A percentile compares a stretch with the other conserved stretches of the same genome.
These are phyloP conservation scores for Yamadazyma conglobata DNA, from an alignment of 1,139 yeast species.

Conservation along the genomic window DNA sequence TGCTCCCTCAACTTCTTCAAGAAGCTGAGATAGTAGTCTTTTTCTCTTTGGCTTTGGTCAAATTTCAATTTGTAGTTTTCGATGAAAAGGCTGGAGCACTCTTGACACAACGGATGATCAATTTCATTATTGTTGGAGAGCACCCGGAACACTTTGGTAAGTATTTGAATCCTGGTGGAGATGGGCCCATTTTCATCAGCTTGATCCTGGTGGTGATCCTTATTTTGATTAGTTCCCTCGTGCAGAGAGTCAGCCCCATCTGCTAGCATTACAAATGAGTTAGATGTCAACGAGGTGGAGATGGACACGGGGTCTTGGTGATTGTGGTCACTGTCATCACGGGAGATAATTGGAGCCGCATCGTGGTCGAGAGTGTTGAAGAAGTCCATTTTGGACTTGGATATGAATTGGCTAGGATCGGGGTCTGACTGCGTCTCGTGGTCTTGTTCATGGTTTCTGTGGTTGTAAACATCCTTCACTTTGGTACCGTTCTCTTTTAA, in stretches of 20 bases:
- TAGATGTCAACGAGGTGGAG: slow-evolving; percentile 19
- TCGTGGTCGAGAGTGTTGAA: slow-evolving; percentile 19
- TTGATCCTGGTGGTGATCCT: slow-evolving; percentile 1
- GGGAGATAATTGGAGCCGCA: slow-evolving; percentile 18
- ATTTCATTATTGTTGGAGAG: slow-evolving; percentile 61
- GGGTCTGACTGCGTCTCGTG: slow-evolving; percentile 14
- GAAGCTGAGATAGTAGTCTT: slow-evolving; percentile 74
- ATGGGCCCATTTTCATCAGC: slow-evolving; percentile 15
- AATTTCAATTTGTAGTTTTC: slow-evolving; percentile 68
- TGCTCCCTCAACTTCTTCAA: slow-evolving; percentile 64
- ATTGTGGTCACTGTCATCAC: slow-evolving; percentile 12
- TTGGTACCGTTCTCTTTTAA: slow-evolving; percentile 20
- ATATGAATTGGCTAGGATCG: slow-evolving; percentile 30
- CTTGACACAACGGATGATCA: slow-evolving; percentile 86
- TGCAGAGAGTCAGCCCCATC: slow-evolving; percentile 14
- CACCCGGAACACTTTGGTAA: slow-evolving; percentile 61
- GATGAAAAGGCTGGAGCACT: slow-evolving; percentile 69
- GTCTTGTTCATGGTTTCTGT: slow-evolving; percentile 4
- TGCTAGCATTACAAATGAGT: slow-evolving; percentile 34
- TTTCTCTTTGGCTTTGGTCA: slow-evolving; percentile 71
- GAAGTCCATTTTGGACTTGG: slow-evolving; percentile 29
- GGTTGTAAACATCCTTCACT: slow-evolving; percentile 5
- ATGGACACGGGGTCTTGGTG: slow-evolving; percentile 14
- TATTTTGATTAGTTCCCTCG: slow-evolving; percentile 2
- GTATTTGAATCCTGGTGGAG: slow-evolving; percentile 47